Base-by-base conservation (phyloP, 345 rosid species). In the Rhizophora mangle region DNA sequence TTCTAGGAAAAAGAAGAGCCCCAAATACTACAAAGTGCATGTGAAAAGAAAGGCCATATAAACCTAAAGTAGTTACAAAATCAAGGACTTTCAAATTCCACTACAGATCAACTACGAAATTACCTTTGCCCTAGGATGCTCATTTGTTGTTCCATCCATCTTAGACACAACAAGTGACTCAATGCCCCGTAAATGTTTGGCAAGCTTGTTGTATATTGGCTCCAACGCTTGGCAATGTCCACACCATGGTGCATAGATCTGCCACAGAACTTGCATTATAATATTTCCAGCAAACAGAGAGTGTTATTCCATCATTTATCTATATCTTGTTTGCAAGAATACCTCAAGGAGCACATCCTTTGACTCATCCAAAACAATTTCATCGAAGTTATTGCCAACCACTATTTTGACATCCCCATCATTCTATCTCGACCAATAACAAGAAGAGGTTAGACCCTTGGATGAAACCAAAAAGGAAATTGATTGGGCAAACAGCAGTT, bases 191-290 rank as follows among this genome's bases (percentile, higher is more conserved):
- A 95, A 83, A 84, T 92, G 97, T 81, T 86, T 89, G 52, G 91
- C 99, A 78, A 95, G 96, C 73, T 95, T 95, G 89, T 84, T 82
- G 67, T 92, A 95, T 60, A 86, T 88, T 60, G 97, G 96, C 82
- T 95, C 99, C 34, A 95, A 81, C 37, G 98, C 72, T 85, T 95
- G 96, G 81, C 99, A 95, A 82, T 95, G 99, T 65, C 99, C 99
- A 70, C 99, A 95, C 98, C 99, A 92, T 59, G 99, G 97, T 68
- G 99, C 98, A 76, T 95, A 86, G 59, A 95, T 87, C 99, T 95
- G 80, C 10, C 60, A 61, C n/a, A 56, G 67, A 55, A 62, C 57
- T 57, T 21, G 11, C 31, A 71, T 34, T 26, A 21, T 30, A 62
- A 30, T 72, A 36, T 72, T 43, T 18, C 18, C 53, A 26, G 56